phyloP scores from a whole-genome alignment of 75 land plant genomes.

The Selaginella tamariscina region DNA sequence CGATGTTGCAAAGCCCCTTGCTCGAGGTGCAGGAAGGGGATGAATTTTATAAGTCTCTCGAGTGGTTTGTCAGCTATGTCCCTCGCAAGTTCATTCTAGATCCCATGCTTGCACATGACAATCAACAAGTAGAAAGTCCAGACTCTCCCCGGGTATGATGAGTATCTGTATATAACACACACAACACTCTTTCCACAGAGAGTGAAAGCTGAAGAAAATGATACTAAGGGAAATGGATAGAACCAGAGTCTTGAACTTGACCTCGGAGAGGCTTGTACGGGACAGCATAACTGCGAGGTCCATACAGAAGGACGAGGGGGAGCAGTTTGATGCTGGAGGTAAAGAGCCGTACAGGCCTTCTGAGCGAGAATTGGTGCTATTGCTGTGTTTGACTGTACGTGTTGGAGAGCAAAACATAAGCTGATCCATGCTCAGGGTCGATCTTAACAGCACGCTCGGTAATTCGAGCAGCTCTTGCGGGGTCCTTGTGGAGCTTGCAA shows the following conservation, averaged over 20 bases:
- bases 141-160: too few species aligned
- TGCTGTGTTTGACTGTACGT: constrained; percentile 15
- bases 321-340: constrained; percentile 24
- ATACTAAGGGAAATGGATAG: constrained; percentile 25
- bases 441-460: not conserved
- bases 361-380: constrained; percentile 24
- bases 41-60: constrained; percentile 14
- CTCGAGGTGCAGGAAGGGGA: constrained; percentile 12
- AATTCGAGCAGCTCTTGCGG: constrained; percentile 14
- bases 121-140: not conserved
- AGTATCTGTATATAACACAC: too few species aligned
- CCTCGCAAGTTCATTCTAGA: constrained; percentile 26
- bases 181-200: not conserved
- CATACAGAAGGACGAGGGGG: not conserved
- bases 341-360: constrained; percentile 27
- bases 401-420: not conserved
- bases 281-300: not conserved
- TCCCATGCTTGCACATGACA: constrained; percentile 25
- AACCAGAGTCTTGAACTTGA: constrained; percentile 23
- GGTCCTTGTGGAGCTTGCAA: constrained; percentile 31
- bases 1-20: constrained; percentile 20
- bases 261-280: constrained; percentile 3
- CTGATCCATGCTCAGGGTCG: not conserved
- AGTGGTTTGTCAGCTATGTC: constrained; percentile 20
- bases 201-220: not conserved